Evolutionary conservation across 73 alveolate genomes (phyloP).

Genomic region (Halteria grandinella): DNA sequence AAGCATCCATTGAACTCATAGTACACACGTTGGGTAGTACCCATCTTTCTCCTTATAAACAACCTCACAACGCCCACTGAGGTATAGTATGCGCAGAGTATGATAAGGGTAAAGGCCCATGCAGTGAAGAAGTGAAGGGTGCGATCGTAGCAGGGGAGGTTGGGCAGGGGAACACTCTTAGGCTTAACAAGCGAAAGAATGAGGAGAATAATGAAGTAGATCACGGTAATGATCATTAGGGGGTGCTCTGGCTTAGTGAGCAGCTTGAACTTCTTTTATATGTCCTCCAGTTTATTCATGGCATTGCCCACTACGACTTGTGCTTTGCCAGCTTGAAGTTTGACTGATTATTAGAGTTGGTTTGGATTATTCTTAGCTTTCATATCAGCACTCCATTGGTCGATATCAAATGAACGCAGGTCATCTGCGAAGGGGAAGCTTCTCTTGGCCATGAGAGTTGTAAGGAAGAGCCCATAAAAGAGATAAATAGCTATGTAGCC

Average conservation of each 20-base stretch:
- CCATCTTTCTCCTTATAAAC: constrained; percentile 61
- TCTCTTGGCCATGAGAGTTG: constrained; percentile 22
- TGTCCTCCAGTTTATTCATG: no score
- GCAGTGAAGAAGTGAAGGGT: constrained; percentile 27
- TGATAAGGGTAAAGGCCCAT: constrained; percentile 47
- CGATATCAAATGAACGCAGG: no score
- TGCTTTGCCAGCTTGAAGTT: no score
- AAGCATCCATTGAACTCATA: no score
- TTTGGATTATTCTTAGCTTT: no score
- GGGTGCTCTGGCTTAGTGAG: constrained; percentile 63
- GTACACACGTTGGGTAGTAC: constrained; percentile 50
- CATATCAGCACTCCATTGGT: no score
- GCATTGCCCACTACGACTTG: no score
- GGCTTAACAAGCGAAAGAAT: constrained; percentile 40
- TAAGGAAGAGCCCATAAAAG: constrained; percentile 38
- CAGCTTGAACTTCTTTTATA: no score
- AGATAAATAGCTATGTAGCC: constrained; percentile 64
- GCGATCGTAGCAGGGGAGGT: constrained; percentile 9
- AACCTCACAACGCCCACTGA: constrained; percentile 42
- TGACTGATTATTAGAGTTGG: no score
- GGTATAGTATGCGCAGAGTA: constrained; percentile 26
- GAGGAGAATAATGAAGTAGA: constrained; percentile 42
- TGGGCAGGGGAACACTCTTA: constrained; percentile 48
- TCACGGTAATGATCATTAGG: constrained; percentile 14
- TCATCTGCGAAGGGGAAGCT: constrained; percentile 68